Conservation (phyloP, 441 rosid genomes). For the Arabidopsis hybrid region DNA sequence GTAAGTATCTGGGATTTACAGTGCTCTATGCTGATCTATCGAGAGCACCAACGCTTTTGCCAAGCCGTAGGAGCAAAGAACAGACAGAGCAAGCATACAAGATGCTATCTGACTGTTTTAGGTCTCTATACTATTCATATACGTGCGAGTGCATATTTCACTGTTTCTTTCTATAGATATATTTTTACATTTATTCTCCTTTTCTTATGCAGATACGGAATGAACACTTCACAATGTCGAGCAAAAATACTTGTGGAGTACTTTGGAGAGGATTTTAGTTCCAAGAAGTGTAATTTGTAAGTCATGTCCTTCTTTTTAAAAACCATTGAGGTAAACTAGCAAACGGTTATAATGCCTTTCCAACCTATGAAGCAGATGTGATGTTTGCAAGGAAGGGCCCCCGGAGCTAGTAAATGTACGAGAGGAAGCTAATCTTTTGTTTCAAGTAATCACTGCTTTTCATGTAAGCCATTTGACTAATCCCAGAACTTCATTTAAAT, state of each 20-base stretch:
- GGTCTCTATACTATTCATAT: conserved; percentile 48
- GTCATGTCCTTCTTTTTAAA: conserved; percentile 31
- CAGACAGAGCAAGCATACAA: conserved; percentile 74
- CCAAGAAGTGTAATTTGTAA: conserved; percentile 71
- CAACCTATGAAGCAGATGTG: conserved; percentile 65
- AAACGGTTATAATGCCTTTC: neutral
- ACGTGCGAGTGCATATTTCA: neutral
- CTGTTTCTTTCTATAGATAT: neutral
- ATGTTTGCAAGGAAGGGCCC: conserved; percentile 74
- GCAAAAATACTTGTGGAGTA: conserved; percentile 83
- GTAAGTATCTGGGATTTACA: conserved; percentile 41
- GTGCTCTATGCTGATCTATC: conserved; percentile 79
- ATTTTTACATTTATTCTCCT: conserved; percentile 18
- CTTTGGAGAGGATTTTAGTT: conserved; percentile 79
- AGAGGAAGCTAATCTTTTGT: conserved; percentile 70
- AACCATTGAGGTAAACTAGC: neutral
- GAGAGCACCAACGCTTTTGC: conserved; percentile 73
- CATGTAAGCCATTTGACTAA: conserved; percentile 51
- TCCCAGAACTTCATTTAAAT: neutral
- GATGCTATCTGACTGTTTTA: conserved; percentile 87
- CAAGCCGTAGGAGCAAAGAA: conserved; percentile 75
- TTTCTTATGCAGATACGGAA: conserved; percentile 73
- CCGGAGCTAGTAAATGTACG: conserved; percentile 66
- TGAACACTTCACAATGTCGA: conserved; percentile 84
- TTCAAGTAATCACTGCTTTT: conserved; percentile 71